These are phyloP conservation scores for Benincasa hispida DNA, from an alignment of 306 rosid genomes.

Conservation along the genomic window DNA sequence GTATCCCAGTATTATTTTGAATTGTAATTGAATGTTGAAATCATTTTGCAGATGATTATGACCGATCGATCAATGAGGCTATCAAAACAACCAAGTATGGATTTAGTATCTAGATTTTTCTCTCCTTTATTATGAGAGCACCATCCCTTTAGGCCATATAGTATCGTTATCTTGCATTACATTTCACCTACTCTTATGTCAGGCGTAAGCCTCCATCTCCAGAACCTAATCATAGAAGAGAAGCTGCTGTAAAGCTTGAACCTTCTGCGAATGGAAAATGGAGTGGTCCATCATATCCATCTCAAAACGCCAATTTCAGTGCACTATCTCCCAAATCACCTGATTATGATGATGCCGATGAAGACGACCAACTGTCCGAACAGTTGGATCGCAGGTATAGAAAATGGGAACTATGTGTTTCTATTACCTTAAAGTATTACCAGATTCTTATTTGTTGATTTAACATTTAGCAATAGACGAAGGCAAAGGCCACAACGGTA, in stretches of 20 bases:
- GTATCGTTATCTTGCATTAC: background rate
- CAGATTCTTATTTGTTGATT: conserved; percentile 13
- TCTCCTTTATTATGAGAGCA: background rate
- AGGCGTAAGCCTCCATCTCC: conserved; percentile 76
- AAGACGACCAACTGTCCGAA: conserved; percentile 46
- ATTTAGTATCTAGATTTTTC: background rate
- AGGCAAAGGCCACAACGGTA: conserved; percentile 85
- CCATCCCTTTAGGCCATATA: background rate
- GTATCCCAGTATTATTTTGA: background rate
- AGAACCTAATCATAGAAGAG: conserved; percentile 55
- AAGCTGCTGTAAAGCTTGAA: conserved; percentile 41
- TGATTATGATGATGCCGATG: conserved; percentile 41
- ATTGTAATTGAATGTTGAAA: conserved; percentile 16
- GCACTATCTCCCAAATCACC: conserved; percentile 61
- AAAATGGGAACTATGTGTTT: background rate
- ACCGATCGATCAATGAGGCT: conserved; percentile 91
- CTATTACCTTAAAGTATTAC: conserved; percentile 1
- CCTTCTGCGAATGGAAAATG: conserved; percentile 61
- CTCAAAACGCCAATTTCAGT: conserved; percentile 42
- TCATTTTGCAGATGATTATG: conserved; percentile 80
- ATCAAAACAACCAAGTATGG: conserved; percentile 94
- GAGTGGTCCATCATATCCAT: conserved; percentile 46
- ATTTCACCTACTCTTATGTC: conserved; percentile 9
- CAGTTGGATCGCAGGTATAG: conserved; percentile 61
- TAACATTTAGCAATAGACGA: conserved; percentile 46